A percentile compares a stretch with the other conserved stretches of the same genome.
These are phyloP conservation scores for Haplosporangium gracile DNA, from an alignment of 192 early-diverging fungal species.

Conservation along the genomic window DNA sequence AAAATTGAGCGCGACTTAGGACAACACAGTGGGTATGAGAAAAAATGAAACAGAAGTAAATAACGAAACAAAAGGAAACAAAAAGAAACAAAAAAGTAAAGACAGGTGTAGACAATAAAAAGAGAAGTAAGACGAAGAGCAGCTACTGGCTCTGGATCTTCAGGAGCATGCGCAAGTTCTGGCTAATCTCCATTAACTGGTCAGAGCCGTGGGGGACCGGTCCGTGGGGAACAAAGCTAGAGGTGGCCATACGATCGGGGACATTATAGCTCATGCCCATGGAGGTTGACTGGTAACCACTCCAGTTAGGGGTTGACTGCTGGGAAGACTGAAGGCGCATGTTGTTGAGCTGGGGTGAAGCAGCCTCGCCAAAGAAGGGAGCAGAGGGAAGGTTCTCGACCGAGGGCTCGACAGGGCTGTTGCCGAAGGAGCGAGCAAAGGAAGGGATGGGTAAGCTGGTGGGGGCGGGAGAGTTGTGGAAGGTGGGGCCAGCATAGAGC, in stretches of 20 bases:
- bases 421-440: constrained; percentile 36
- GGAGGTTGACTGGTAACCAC: constrained; percentile 26
- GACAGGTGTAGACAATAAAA: neutral
- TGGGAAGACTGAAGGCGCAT: constrained; percentile 19
- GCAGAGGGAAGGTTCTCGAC: constrained; percentile 20
- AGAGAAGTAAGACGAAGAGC: neutral
- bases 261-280: constrained; percentile 46
- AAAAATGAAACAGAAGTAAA: constrained; percentile 6
- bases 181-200: constrained; percentile 62
- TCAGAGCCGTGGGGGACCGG: constrained; percentile 28
- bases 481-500: constrained; percentile 69
- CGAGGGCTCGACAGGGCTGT: constrained; percentile 27
- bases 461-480: constrained; percentile 70
- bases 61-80: constrained; percentile 8
- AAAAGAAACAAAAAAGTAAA: constrained; percentile 8
- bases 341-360: constrained; percentile 46
- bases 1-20: neutral
- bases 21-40: neutral
- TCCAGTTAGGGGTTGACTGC: neutral
- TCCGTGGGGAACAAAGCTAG: constrained; percentile 36
- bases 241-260: constrained; percentile 61
- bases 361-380: constrained; percentile 41
- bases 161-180: constrained; percentile 60
- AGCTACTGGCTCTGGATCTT: constrained; percentile 64
- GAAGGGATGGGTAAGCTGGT: constrained; percentile 66